These are phyloP conservation scores for Penicillium canescens DNA, from an alignment of 495 filamentous ascomycete genomes.

Conservation along the genomic window DNA sequence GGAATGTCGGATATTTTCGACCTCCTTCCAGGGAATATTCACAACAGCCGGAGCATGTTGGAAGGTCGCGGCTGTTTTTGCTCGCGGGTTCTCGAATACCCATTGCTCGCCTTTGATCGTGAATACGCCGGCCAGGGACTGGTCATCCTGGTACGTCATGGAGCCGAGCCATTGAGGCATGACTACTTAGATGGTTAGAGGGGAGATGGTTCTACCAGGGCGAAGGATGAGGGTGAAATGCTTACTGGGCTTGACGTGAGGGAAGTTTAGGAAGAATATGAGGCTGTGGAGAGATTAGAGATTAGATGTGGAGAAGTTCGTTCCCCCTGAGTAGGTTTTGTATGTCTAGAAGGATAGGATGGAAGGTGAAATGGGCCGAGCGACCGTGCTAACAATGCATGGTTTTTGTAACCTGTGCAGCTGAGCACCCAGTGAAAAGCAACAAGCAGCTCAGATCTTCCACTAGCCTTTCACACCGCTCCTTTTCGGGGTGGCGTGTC, in stretches of 20 bases:
- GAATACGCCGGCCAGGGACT: constrained; percentile 7
- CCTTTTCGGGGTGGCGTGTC: too few species aligned
- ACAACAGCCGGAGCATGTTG: constrained; percentile 8
- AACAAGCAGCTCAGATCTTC: too few species aligned
- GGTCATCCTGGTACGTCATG: not conserved
- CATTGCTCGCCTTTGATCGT: constrained; percentile 8
- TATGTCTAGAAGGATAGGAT: not conserved
- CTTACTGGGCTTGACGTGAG: too few species aligned
- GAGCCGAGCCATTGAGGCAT: constrained; percentile 10
- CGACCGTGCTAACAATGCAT: too few species aligned
- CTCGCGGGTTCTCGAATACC: constrained; percentile 6
- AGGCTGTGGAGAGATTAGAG: too few species aligned
- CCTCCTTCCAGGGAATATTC: constrained; percentile 9
- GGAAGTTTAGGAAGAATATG: too few species aligned
- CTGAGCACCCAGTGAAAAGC: too few species aligned
- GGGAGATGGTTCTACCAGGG: not conserved
- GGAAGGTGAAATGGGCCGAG: not conserved
- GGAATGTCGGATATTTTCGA: constrained; percentile 1
- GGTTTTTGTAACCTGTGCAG: too few species aligned
- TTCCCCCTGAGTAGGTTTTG: too few species aligned
- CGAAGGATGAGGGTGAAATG: too few species aligned
- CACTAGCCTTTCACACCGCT: too few species aligned
- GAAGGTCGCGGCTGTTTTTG: not conserved
- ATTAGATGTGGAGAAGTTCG: too few species aligned
- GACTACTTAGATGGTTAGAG: not conserved